These are phyloP conservation scores for Zopfia rhizophila DNA, from an alignment of 2,329 filamentous ascomycete genomes.

Conservation along the genomic window DNA sequence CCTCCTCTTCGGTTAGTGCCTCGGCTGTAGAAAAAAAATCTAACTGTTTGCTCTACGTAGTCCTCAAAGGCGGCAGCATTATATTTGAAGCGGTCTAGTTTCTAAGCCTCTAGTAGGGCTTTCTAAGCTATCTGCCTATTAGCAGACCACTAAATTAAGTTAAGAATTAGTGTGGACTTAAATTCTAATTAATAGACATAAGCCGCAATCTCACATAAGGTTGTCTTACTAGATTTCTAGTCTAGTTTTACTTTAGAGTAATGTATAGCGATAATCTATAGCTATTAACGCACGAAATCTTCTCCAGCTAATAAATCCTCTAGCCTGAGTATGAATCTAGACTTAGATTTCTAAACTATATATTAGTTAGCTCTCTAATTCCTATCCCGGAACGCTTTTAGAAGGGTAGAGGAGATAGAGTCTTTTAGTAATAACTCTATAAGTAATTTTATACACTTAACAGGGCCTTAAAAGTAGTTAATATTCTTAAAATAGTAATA, in stretches of 20 bases:
- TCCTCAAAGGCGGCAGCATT: no score
- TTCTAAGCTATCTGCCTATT: no score
- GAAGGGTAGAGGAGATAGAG: no score
- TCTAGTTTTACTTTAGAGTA: conserved; percentile 19
- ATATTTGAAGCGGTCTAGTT: no score
- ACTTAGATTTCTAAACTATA: conserved; percentile 1
- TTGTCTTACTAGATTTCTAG: conserved; percentile 14
- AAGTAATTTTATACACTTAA: conserved; percentile 12
- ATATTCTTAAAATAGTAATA: conserved; percentile 15
- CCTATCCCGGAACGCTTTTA: conserved; percentile 14
- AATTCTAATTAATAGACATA: conserved; percentile 16
- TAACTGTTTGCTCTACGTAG: no score
- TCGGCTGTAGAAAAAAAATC: no score
- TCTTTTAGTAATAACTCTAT: no score
- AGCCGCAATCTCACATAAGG: conserved; percentile 17
- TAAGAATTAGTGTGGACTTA: conserved; percentile 14
- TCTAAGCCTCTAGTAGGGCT: no score
- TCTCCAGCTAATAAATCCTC: conserved; percentile 4
- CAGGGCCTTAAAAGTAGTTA: conserved; percentile 11
- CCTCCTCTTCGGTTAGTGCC: no score
- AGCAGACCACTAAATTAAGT: conserved; percentile 13
- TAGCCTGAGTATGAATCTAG: no score
- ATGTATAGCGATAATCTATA: conserved; percentile 18
- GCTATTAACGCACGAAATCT: conserved; percentile 12
- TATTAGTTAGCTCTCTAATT: conserved; percentile 6